Conservation (phyloP, 768 basidiomycete genomes). For the Gyrodon lividus region DNA sequence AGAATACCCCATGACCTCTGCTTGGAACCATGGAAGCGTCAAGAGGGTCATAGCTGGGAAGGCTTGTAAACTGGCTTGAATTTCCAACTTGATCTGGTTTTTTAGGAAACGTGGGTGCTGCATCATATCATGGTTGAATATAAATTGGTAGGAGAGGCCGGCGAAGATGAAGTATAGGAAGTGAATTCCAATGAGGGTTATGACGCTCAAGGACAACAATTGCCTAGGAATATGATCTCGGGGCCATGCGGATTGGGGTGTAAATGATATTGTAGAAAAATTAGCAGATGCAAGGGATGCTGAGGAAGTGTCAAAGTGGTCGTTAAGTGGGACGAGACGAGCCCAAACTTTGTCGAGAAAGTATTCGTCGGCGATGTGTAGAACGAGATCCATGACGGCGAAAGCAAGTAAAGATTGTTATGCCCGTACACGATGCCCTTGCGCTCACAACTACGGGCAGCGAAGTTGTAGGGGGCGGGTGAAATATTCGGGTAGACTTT, state of each 20-base stretch:
- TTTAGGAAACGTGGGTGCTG: conserved; percentile 90
- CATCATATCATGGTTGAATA: conserved; percentile 97
- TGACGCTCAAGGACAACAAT: conserved; percentile 59
- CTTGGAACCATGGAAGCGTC: conserved; percentile 93
- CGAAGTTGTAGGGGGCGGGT: not conserved
- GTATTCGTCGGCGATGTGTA: conserved; percentile 65
- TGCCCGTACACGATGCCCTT: not conserved
- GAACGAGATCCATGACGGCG: conserved; percentile 75
- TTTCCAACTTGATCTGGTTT: conserved; percentile 83
- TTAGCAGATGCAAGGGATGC: conserved; percentile 35
- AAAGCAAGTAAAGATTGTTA: not conserved
- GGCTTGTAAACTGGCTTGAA: conserved; percentile 65
- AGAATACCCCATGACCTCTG: conserved; percentile 84
- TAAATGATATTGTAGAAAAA: conserved; percentile 36
- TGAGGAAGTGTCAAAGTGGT: conserved; percentile 37
- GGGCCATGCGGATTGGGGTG: conserved; percentile 72
- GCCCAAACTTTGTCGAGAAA: conserved; percentile 82
- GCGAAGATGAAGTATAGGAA: conserved; percentile 89
- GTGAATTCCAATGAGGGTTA: conserved; percentile 83
- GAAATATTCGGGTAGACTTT: conserved; percentile 4
- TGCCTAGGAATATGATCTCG: conserved; percentile 83
- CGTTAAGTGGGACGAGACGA: conserved; percentile 57
- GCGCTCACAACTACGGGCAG: not conserved
- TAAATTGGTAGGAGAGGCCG: conserved; percentile 73
- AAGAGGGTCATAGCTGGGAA: conserved; percentile 82